A percentile compares a stretch with the other conserved stretches of the same genome.
phyloP scores from a whole-genome alignment of 2,329 filamentous ascomycete species.

The Trichoderma sp. region DNA sequence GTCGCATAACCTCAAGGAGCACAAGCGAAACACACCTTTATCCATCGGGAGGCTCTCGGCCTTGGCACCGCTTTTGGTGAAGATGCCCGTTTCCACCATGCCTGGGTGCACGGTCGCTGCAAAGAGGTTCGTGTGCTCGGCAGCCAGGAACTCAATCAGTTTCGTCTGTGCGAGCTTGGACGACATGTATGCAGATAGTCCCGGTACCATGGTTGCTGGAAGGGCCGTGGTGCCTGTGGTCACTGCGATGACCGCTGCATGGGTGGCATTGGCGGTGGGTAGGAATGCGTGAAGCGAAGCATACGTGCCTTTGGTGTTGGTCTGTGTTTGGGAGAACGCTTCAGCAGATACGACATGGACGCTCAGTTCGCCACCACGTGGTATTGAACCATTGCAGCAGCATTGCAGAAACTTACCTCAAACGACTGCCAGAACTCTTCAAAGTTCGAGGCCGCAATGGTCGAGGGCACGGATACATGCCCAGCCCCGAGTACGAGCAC shows the following conservation, averaged over 20 bases:
- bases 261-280: slow-evolving; percentile 18
- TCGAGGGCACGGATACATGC: slow-evolving; percentile 20
- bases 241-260: slow-evolving; percentile 22
- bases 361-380: neutral
- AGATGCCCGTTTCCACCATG: slow-evolving; percentile 26
- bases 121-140: slow-evolving; percentile 27
- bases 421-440: slow-evolving; percentile 27
- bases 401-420: slow-evolving; percentile 20
- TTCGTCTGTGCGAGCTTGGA: slow-evolving; percentile 21
- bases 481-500: slow-evolving; percentile 22
- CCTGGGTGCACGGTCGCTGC: slow-evolving; percentile 26
- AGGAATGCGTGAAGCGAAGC: slow-evolving; percentile 12
- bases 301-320: slow-evolving; percentile 14
- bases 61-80: slow-evolving; percentile 24
- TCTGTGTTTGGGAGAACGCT: neutral
- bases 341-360: neutral
- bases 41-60: slow-evolving; percentile 25
- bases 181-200: slow-evolving; percentile 16
- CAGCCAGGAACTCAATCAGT: slow-evolving; percentile 27
- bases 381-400: neutral
- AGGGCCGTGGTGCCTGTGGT: slow-evolving; percentile 24
- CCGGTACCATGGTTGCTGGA: slow-evolving; percentile 21
- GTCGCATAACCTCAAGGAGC: neutral
- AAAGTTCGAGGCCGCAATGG: slow-evolving; percentile 20
- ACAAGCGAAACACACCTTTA: slow-evolving; percentile 19